Evolutionary conservation across 1,284 basidiomycete genomes (phyloP).

Genomic region (Ganoderma sinense): DNA sequence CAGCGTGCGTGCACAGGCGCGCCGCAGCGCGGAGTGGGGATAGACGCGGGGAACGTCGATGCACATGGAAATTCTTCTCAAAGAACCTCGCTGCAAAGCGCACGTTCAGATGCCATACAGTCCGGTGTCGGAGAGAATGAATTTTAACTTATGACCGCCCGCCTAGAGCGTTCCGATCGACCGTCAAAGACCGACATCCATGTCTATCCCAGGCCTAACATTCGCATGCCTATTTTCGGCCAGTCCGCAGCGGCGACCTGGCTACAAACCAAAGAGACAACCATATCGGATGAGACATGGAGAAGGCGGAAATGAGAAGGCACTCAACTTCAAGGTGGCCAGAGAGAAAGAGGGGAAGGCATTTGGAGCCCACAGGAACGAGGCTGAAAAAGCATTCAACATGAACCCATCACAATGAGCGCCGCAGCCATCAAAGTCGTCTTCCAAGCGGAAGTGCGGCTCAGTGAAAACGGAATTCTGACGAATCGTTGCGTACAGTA

Average conservation of each 20-base stretch:
- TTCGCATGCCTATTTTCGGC: conserved; percentile 29
- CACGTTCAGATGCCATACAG: conserved; percentile 16
- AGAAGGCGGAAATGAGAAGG: neutral
- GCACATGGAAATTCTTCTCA: neutral
- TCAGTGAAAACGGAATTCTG: conserved; percentile 6
- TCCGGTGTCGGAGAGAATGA: conserved; percentile 20
- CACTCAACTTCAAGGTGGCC: neutral
- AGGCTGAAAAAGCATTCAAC: neutral
- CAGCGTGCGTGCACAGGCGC: neutral
- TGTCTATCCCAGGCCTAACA: conserved; percentile 12
- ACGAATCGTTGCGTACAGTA: neutral
- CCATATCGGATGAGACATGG: neutral
- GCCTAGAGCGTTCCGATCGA: conserved; percentile 10
- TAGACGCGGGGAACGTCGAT: neutral
- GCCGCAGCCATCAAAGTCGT: neutral
- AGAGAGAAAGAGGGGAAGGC: neutral
- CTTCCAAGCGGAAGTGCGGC: neutral
- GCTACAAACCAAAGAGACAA: neutral
- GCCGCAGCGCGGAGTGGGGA: neutral
- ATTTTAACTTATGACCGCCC: conserved; percentile 19
- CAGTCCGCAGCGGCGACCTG: conserved; percentile 13
- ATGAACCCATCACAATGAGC: neutral
- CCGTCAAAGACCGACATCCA: conserved; percentile 23
- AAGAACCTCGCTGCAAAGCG: neutral
- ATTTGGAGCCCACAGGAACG: neutral